A percentile compares a stretch with the other conserved stretches of the same genome.
These are phyloP conservation scores for Tolypocladium album DNA, from an alignment of 2,329 filamentous ascomycete species.

Conservation along the genomic window DNA sequence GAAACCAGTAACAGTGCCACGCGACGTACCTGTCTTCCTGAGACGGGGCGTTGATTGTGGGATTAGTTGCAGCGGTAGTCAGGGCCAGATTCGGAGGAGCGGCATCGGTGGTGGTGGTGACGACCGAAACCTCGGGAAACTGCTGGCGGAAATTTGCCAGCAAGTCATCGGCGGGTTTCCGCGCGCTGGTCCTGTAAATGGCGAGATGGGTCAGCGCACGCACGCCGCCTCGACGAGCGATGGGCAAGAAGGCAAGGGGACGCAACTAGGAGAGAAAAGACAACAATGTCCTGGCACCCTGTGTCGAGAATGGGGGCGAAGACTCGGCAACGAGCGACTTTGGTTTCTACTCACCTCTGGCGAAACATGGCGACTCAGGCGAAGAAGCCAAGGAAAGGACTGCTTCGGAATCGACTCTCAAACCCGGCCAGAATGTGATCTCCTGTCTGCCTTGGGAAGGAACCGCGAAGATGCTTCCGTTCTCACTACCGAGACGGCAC, in stretches of 20 bases:
- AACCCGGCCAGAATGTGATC: neutral
- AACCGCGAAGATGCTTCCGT: neutral
- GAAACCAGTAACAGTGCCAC: neutral
- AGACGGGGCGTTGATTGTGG: slow-evolving; percentile 9
- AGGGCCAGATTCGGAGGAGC: slow-evolving; percentile 27
- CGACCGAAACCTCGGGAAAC: slow-evolving; percentile 62
- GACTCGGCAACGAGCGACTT: neutral
- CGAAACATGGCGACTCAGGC: slow-evolving; percentile 7
- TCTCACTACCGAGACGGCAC: neutral
- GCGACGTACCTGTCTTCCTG: slow-evolving; percentile 18
- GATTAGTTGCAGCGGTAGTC: slow-evolving; percentile 18
- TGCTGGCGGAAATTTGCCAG: slow-evolving; percentile 72
- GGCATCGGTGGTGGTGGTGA: slow-evolving; percentile 29
- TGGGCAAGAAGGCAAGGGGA: neutral
- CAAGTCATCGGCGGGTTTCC: slow-evolving; percentile 75
- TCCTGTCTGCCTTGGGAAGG: neutral
- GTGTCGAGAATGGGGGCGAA: neutral
- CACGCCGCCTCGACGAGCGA: neutral
- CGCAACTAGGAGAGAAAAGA: neutral
- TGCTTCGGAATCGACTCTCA: neutral
- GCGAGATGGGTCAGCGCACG: neutral
- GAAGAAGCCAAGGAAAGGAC: neutral
- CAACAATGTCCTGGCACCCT: neutral
- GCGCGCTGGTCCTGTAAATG: slow-evolving; percentile 52
- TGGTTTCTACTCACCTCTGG: slow-evolving; percentile 5